These are phyloP conservation scores for Heritiera littoralis DNA, from an alignment of 345 rosid genomes.

Conservation along the genomic window DNA sequence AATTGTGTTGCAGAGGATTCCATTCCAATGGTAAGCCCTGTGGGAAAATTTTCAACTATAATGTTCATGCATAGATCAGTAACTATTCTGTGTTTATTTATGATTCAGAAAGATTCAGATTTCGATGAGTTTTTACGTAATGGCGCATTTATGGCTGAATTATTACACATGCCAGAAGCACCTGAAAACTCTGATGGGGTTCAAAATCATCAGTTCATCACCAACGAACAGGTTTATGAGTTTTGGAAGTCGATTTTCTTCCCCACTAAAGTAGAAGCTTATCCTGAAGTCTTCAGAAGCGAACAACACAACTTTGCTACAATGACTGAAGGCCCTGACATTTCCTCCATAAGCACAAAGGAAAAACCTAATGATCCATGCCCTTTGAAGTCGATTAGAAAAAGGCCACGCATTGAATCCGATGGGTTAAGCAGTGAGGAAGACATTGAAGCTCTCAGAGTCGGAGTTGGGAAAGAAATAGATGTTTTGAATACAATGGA, in stretches of 20 bases:
- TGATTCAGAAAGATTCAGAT: conserved; percentile 9
- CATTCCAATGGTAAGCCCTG: neutral
- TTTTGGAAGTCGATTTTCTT: neutral
- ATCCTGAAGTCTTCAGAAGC: neutral
- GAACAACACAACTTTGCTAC: neutral
- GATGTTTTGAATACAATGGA: neutral
- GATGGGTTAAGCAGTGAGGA: conserved; percentile 12
- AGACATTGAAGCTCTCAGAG: neutral
- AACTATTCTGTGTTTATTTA: neutral
- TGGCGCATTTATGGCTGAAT: neutral
- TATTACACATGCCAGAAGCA: neutral
- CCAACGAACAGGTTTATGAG: neutral
- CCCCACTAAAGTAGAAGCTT: neutral
- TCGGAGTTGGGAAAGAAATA: neutral
- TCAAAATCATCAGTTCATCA: neutral
- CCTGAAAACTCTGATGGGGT: neutral
- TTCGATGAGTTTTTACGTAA: neutral
- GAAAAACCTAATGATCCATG: neutral
- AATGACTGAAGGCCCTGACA: neutral
- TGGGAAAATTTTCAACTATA: neutral
- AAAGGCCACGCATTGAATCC: conserved; percentile 6
- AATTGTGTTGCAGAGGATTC: neutral
- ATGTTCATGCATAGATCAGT: neutral
- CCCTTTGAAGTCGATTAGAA: conserved; percentile 15
- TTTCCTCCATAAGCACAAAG: neutral